Percentiles rank a stretch among this genome's conserved stretches.
phyloP scores from a whole-genome alignment of 177 flowering plant genomes.

The Tripterygium wilfordii region DNA sequence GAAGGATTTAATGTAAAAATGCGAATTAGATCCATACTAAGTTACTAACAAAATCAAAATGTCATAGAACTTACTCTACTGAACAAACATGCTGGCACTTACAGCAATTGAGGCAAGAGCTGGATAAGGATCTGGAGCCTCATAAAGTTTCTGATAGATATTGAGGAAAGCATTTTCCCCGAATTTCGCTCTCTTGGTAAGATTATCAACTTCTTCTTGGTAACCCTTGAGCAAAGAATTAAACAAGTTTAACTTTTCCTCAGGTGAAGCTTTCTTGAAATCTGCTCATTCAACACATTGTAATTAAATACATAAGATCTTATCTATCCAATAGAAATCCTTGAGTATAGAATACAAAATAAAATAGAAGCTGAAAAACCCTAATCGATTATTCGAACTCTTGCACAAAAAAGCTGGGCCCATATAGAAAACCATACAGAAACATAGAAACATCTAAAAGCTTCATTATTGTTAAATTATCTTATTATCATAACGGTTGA shows the following conservation, averaged over 20 bases:
- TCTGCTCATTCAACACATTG: conserved; percentile 40
- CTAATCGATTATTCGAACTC: too few relatives aligned
- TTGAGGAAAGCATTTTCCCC: conserved; percentile 99
- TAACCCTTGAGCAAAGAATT: conserved; percentile 90
- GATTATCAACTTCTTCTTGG: conserved; percentile 98
- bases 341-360: too few relatives aligned
- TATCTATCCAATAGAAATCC: too few relatives aligned
- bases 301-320: background rate
- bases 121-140: conserved; percentile 99
- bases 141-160: conserved; percentile 95
- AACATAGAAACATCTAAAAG: too few relatives aligned
- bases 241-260: conserved; percentile 81
- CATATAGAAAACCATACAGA: too few relatives aligned
- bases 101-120: conserved; percentile 87
- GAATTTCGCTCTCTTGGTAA: conserved; percentile 96
- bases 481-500: too few relatives aligned
- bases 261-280: conserved; percentile 90
- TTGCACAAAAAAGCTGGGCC: too few relatives aligned
- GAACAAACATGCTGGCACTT: conserved; percentile 41
- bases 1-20: too few relatives aligned
- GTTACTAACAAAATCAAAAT: too few relatives aligned
- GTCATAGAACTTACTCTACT: conserved; percentile 8
- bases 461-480: too few relatives aligned
- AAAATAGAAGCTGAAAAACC: too few relatives aligned
- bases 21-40: too few relatives aligned